Evolutionary conservation across 2,329 filamentous ascomycete species (phyloP).

Genomic region (Aspergillus neoniger): DNA sequence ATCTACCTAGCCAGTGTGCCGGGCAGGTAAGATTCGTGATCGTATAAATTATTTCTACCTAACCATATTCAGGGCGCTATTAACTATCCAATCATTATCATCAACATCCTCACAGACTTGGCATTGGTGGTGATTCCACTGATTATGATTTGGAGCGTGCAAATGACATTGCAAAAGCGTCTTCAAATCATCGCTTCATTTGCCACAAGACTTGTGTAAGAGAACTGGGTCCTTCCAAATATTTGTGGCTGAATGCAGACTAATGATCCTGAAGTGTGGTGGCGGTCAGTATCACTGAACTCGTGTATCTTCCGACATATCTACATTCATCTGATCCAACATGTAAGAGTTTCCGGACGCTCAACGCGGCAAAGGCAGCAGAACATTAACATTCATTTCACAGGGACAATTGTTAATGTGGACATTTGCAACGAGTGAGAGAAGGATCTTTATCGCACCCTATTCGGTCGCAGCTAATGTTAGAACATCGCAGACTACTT

Average conservation of each 20-base stretch:
- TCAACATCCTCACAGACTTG: slow-evolving; percentile 13
- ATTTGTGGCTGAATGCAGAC: neutral
- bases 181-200: slow-evolving; percentile 7
- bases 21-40: neutral
- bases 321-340: slow-evolving; percentile 15
- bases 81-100: slow-evolving; percentile 12
- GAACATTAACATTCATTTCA: neutral
- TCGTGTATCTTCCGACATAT: slow-evolving; percentile 11
- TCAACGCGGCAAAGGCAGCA: neutral
- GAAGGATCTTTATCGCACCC: too few species aligned
- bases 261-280: slow-evolving; percentile 4
- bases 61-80: slow-evolving; percentile 15
- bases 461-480: neutral
- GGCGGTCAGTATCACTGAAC: neutral
- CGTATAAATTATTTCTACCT: neutral
- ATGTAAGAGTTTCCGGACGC: slow-evolving; percentile 9
- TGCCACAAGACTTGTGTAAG: slow-evolving; percentile 6
- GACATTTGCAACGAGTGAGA: slow-evolving; percentile 18
- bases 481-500: slow-evolving; percentile 8
- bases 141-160: slow-evolving; percentile 17
- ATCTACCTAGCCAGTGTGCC: neutral
- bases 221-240: too few species aligned
- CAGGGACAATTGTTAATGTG: slow-evolving; percentile 16
- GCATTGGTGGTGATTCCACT: slow-evolving; percentile 9
- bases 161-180: slow-evolving; percentile 12